Evolutionary conservation across 2,329 filamentous ascomycete genomes (phyloP), one percentile per base, ranked within the genome.

Genomic region (Neospermospora avenae): DNA sequence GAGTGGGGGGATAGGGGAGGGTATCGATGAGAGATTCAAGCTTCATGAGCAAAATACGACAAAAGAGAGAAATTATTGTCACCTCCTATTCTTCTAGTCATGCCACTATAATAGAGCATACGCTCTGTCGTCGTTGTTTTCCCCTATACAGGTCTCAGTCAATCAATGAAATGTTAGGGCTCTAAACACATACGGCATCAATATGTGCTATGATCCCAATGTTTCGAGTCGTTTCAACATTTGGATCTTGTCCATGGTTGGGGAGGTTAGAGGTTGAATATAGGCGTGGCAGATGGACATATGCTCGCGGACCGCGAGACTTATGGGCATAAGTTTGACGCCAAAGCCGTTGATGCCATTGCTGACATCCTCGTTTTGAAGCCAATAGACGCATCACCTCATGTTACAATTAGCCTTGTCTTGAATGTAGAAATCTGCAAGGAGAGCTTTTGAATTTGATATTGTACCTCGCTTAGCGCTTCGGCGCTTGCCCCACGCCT

Each of bases 161-260:
- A 39, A 51, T 52, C 49, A 16, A 44, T 0, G 28, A 8, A 22
- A 28, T 7, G 8, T n/a, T 20, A 16, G 13, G 6, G 16, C 16
- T n/a, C 14, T 13, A 1, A 18, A 2, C 3, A 75, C 80, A 67
- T 73, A 84, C 82, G 59, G 95, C 95, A 85, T 98, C 95, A 66
- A 99, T 96, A 75, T 99, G 95, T 61, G 95, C 95, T 74, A 99
- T 97, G 68, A 99, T 98, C 63, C 95, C 95, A 73, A 99, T 97
- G 72, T 99, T 99, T 68, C 93, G 84, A 55, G 93, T 95, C 69
- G 84, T 84, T 41, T 84, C 63, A 46, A 69, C 61, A 45, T 49
- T 57, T 2, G 63, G 62, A 52, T 69, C 66, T 60, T 68, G 61
- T 46, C 63, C 52, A 55, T 58, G 58, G 24, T 57, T 49, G n/a